Percentiles rank a stretch among this genome's conserved stretches.
These are phyloP conservation scores for Aegilops umbellulata DNA, from an alignment of 176 grass and related monocot species.

Conservation along the genomic window DNA sequence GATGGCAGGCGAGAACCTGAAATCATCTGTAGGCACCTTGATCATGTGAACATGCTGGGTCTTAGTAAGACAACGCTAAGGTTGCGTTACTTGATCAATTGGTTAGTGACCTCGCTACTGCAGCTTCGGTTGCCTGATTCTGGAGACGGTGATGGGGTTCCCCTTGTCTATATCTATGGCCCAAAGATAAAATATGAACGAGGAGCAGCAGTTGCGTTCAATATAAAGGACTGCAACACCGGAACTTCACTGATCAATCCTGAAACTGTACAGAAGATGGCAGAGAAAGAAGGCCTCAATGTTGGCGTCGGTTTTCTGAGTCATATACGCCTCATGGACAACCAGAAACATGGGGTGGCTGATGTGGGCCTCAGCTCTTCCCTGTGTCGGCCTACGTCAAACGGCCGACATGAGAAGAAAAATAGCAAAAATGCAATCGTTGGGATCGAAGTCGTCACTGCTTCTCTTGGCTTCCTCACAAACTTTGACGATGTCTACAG, in stretches of 20 bases:
- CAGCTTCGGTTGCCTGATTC: constrained; percentile 81
- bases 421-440: constrained; percentile 53
- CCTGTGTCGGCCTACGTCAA: constrained; percentile 43
- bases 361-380: constrained; percentile 60
- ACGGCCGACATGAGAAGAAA: constrained; percentile 58
- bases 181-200: constrained; percentile 99
- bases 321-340: constrained; percentile 74
- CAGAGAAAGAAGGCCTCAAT: constrained; percentile 86
- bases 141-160: constrained; percentile 53
- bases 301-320: constrained; percentile 83
- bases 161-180: constrained; percentile 88
- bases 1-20: constrained; percentile 82
- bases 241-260: constrained; percentile 62
- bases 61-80: constrained; percentile 94
- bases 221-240: constrained; percentile 71
- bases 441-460: constrained; percentile 81
- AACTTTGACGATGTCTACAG: constrained; percentile 98
- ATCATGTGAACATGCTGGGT: constrained; percentile 95
- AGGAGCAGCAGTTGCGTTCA: constrained; percentile 98
- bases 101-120: constrained; percentile 90
- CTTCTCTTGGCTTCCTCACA: constrained; percentile 95
- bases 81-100: constrained; percentile 89
- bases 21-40: constrained; percentile 83
- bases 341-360: constrained; percentile 55
- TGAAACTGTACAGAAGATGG: constrained; percentile 85